Evolutionary conservation across 2,329 filamentous ascomycete genomes (phyloP), one percentile per base, ranked within the genome.

Genomic region (Pseudogymnoascus sp.): DNA sequence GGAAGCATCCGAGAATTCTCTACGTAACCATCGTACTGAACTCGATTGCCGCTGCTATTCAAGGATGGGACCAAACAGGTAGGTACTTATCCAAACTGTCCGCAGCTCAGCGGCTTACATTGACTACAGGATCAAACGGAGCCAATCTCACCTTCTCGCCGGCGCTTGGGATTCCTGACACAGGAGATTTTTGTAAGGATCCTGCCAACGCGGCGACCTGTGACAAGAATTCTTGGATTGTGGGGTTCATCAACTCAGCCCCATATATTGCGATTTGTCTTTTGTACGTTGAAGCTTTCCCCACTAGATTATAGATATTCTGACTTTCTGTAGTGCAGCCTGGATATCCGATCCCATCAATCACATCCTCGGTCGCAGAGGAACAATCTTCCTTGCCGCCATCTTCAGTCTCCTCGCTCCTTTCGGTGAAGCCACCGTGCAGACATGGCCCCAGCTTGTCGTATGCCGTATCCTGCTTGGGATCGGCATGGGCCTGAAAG

Each of bases 361-460:
- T 71, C 35, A 84, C 66, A 82, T 77, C 70, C 83, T 89, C 63
- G 87, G 86, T 12, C 83, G 87, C 65, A 79, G 87, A 11, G 85
- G 85, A 62, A 87, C 85, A 16, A 92, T 93, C 66, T 92, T 91
- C 74, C 76, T 90, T 63, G 85, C 89, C 5, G 90, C 88, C 53
- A 88, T 89, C 63, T 89, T 65, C 68, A 73, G 25, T 65, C 77
- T 63, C 68, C 74, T 67, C 12, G 76, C 85, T 1, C 82, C 84
- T 0, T 82, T 89, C 65, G 85, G 85, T 35, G 81, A 79, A 66
- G 85, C 79, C 1, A 67, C 84, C 6, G 77, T 80, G 1, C 83
- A 86, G 65, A 82, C 74, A 44, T 89, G 84, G 84, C 74, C 73
- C 5, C 78, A 86, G 66, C 76, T 87, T 3, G 77, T 83, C 25